Percentiles rank a stretch among this genome's conserved stretches.
Evolutionary conservation across 306 rosid species (phyloP).

Genomic region (Fragaria vesca): DNA sequence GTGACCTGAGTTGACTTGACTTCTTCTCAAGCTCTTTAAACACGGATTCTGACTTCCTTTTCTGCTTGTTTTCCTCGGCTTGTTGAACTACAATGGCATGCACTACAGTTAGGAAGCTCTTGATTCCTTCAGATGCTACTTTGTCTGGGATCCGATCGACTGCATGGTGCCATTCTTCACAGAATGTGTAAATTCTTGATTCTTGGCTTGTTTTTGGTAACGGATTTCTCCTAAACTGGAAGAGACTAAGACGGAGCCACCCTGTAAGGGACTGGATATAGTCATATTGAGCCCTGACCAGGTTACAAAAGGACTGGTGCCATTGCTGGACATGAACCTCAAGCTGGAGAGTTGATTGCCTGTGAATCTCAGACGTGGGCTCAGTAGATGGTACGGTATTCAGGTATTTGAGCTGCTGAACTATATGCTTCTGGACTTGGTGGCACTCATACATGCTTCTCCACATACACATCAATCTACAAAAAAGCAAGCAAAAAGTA

Average conservation of each 20-base stretch:
- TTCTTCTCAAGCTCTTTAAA: constrained; percentile 85
- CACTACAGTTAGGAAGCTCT: constrained; percentile 74
- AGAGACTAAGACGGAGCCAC: constrained; percentile 93
- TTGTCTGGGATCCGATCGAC: constrained; percentile 82
- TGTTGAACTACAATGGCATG: constrained; percentile 92
- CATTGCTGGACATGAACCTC: constrained; percentile 93
- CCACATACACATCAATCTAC: constrained; percentile 98
- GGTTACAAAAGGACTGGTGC: constrained; percentile 83
- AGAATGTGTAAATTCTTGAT: constrained; percentile 73
- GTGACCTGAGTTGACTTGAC: constrained; percentile 59
- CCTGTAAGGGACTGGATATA: constrained; percentile 81
- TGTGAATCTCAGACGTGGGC: constrained; percentile 86
- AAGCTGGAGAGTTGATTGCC: constrained; percentile 87
- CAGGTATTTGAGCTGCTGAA: constrained; percentile 88
- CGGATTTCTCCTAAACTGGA: constrained; percentile 64
- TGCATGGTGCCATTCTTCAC: constrained; percentile 87
- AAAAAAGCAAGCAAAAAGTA: constrained; percentile 5
- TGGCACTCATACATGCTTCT: constrained; percentile 96
- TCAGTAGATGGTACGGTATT: constrained; percentile 68
- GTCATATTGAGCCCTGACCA: constrained; percentile 75
- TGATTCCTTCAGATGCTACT: constrained; percentile 93
- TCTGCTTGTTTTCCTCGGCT: constrained; percentile 74
- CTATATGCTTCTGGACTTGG: constrained; percentile 94
- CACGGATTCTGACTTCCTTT: constrained; percentile 62
- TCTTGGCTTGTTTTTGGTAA: constrained; percentile 53